phyloP scores from a whole-genome alignment of 495 filamentous ascomycete species.

The Ramalina intermedia region DNA sequence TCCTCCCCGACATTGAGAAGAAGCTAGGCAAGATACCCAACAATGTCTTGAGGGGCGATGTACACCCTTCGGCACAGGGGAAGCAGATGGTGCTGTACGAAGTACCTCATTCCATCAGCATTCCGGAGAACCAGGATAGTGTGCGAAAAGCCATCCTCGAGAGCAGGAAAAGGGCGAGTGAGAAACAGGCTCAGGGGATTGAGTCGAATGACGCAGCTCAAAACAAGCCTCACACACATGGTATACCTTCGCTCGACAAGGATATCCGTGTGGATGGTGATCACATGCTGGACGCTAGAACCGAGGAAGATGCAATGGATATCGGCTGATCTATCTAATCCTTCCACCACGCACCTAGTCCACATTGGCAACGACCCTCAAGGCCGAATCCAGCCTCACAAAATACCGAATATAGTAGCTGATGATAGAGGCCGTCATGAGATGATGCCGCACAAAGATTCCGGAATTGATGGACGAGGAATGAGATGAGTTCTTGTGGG shows the following conservation, averaged over 20 bases:
- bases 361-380: too few species aligned
- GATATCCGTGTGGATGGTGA: constrained; percentile 1
- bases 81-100: constrained; percentile 71
- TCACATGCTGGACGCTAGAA: constrained; percentile 5
- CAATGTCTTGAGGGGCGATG: constrained; percentile 37
- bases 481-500: background rate
- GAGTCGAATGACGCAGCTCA: background rate
- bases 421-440: too few species aligned
- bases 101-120: constrained; percentile 58
- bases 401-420: too few species aligned
- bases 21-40: constrained; percentile 59
- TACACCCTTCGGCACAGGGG: constrained; percentile 24
- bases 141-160: constrained; percentile 81
- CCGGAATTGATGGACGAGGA: background rate
- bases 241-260: background rate
- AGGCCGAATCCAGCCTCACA: too few species aligned
- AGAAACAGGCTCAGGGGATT: constrained; percentile 25
- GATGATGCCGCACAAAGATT: background rate
- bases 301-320: constrained; percentile 59
- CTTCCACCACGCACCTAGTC: too few species aligned
- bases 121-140: constrained; percentile 64
- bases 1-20: constrained; percentile 74
- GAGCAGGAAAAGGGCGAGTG: constrained; percentile 50
- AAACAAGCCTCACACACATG: background rate
- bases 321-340: constrained; percentile 31